Conservation (phyloP, 179 eudicot genomes). For the Actinidia arguta region DNA sequence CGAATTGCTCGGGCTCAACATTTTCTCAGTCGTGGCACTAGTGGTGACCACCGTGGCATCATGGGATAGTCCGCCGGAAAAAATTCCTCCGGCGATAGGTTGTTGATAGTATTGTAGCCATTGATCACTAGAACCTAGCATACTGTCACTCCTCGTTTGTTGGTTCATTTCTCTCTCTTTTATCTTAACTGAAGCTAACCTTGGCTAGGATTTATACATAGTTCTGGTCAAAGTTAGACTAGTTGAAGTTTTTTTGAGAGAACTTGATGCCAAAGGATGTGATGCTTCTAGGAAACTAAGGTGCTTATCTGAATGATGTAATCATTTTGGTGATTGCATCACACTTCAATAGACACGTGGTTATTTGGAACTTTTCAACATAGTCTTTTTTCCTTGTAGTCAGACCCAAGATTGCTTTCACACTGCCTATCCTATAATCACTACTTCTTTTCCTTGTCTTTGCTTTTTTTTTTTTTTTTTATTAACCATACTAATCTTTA, state of each 20-base stretch:
- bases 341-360: neutral
- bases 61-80: no score
- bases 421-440: neutral
- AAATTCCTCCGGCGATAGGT: no score
- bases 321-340: neutral
- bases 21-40: no score
- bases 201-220: constrained; percentile 7
- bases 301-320: neutral
- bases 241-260: neutral
- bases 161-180: neutral
- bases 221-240: constrained; percentile 7
- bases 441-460: no score
- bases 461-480: no score
- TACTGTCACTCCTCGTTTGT: constrained; percentile 15
- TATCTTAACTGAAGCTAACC: neutral
- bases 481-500: no score
- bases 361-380: neutral
- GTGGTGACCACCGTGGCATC: no score
- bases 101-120: constrained; percentile 18
- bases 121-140: neutral
- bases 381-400: neutral
- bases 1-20: constrained; percentile 16
- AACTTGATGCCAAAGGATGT: neutral
- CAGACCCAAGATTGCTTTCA: neutral
- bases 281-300: constrained; percentile 11